phyloP scores from a whole-genome alignment of 345 rosid species.

The Geranium rotundifolium region DNA sequence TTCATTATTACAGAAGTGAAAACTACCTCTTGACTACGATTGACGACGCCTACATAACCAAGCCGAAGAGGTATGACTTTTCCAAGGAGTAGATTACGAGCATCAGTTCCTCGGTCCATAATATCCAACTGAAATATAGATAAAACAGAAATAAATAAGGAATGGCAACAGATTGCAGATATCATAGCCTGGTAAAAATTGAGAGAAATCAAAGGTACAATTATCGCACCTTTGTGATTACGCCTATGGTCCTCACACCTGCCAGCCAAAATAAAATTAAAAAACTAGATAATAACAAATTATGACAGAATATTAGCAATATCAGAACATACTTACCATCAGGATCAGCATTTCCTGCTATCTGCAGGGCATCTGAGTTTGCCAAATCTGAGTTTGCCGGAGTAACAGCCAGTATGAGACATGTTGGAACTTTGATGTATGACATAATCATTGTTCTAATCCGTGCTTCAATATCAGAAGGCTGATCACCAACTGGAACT shows the following conservation, averaged over 20 bases:
- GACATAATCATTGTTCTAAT: constrained; percentile 96
- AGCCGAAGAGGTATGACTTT: constrained; percentile 84
- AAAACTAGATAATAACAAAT: constrained; percentile 4
- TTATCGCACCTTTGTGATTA: constrained; percentile 66
- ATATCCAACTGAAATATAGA: constrained; percentile 66
- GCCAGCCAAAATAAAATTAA: constrained; percentile 11
- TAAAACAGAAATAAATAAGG: neutral
- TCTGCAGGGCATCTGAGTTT: constrained; percentile 90
- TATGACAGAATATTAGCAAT: neutral
- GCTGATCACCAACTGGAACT: constrained; percentile 97
- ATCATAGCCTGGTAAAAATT: constrained; percentile 1
- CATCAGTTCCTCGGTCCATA: constrained; percentile 99
- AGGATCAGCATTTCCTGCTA: constrained; percentile 91
- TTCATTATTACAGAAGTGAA: neutral
- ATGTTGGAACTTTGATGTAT: constrained; percentile 70
- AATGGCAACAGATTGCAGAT: neutral
- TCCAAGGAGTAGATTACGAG: constrained; percentile 78
- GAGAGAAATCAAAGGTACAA: constrained; percentile 2
- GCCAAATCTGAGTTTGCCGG: constrained; percentile 92
- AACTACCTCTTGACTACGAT: constrained; percentile 89
- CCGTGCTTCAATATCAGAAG: constrained; percentile 83
- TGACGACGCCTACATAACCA: constrained; percentile 89
- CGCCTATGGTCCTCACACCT: constrained; percentile 86
- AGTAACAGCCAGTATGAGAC: constrained; percentile 83
- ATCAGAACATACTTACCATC: constrained; percentile 39